Evolutionary conservation across 1,284 basidiomycete species (phyloP).

Genomic region (Trichosporon sp.): DNA sequence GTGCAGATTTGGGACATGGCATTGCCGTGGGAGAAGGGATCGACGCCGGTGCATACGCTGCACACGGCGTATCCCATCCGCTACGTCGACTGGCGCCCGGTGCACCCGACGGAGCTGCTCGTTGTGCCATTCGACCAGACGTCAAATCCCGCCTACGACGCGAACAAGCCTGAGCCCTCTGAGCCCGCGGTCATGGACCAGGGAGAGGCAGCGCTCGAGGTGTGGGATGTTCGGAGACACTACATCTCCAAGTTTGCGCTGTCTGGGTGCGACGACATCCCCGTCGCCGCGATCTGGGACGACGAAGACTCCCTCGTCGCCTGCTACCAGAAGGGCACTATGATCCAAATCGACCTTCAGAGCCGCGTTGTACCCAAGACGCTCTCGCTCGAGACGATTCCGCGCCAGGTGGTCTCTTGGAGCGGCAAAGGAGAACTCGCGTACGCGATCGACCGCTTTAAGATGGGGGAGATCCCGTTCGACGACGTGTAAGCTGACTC

Average conservation of each 20-base stretch:
- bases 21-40: slow-evolving; percentile 57
- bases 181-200: slow-evolving; percentile 32
- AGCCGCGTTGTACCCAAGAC: slow-evolving; percentile 26
- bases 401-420: slow-evolving; percentile 71
- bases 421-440: slow-evolving; percentile 68
- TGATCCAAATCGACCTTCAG: slow-evolving; percentile 73
- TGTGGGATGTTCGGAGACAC: slow-evolving; percentile 82
- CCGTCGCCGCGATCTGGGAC: slow-evolving; percentile 67
- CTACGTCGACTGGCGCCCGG: slow-evolving; percentile 75
- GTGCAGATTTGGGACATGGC: slow-evolving; percentile 82
- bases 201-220: slow-evolving; percentile 63
- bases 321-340: slow-evolving; percentile 73
- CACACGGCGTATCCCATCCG: slow-evolving; percentile 75
- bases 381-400: slow-evolving; percentile 67
- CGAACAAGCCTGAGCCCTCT: slow-evolving; percentile 22
- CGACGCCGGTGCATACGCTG: slow-evolving; percentile 68
- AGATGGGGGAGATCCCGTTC: slow-evolving; percentile 73
- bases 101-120: slow-evolving; percentile 74
- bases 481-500: slow-evolving; percentile 71
- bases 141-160: slow-evolving; percentile 19
- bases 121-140: slow-evolving; percentile 49
- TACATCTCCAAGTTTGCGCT: slow-evolving; percentile 82
- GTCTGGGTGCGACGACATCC: slow-evolving; percentile 37
- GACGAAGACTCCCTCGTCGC: slow-evolving; percentile 75
- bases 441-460: slow-evolving; percentile 67